Evolutionary conservation across 345 rosid species (phyloP), one percentile per base, ranked within the genome.

Genomic region (Acer campestre): DNA sequence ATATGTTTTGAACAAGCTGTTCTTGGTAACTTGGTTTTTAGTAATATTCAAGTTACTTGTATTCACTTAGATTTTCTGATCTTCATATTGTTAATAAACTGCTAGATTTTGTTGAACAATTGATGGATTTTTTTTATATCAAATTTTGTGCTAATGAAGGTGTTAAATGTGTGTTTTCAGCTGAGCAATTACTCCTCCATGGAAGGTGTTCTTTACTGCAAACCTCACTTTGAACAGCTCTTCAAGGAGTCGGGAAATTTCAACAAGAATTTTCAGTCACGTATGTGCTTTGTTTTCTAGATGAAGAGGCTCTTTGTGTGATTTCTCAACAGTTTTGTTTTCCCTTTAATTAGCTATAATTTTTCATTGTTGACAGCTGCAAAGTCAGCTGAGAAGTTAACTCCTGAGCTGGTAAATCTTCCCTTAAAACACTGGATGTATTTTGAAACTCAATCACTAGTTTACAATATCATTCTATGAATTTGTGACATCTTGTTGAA

Each of bases 181-280:
- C 89, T 93, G 81, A 88, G 98, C 80, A 97, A 91, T 65, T 97
- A 92, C 83, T 92, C 94, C 75, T 97, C 99, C 0, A 97, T 94
- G 99, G 99, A 94, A 84, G 98, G 98, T 80, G 97, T 97, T 61
- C 77, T 97, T 68, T 97, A 97, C 77, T 96, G 99, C 74, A 94
- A 89, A 87, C 99, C 99, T 78, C 99, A 94, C 78, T 94, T 92
- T 78, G 99, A 93, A 88, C 99, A 94, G 83, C 92, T 97, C 66
- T 97, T 97, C 89, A 97, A 91, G 89, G 98, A 94, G 85, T 68
- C 93, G 12, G 97, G 99, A 35, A 97, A 83, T 66, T 97, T 89
- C 88, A 93, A 82, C 91, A 97, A 97, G 88, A 97, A 93, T 76
- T 97, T 97, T 79, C 94, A 89, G 75, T 91, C 98, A 49, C 95